Evolutionary conservation across 2,329 filamentous ascomycete genomes (phyloP).

Genomic region (Cadophora luteo-olivacea): DNA sequence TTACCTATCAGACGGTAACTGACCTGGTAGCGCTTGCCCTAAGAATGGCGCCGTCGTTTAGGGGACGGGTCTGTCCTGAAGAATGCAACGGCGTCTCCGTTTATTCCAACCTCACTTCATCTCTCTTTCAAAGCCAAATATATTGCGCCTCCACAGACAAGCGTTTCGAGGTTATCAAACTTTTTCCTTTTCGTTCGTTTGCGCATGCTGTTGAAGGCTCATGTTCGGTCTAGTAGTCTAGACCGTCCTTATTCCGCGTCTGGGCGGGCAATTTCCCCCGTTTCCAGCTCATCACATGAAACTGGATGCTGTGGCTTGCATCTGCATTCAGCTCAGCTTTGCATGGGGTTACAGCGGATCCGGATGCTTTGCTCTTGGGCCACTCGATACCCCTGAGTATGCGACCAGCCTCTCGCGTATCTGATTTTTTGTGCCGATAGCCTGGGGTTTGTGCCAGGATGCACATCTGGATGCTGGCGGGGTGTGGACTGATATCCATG

Average conservation of each 20-base stretch:
- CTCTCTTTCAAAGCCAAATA: background rate
- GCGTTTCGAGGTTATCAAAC: background rate
- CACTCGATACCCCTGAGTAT: constrained; percentile 4
- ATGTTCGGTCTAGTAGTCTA: background rate
- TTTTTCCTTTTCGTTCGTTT: background rate
- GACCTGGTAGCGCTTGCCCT: background rate
- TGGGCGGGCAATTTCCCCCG: background rate
- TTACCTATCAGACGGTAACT: background rate
- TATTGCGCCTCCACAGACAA: constrained; percentile 5
- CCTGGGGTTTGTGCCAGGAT: constrained; percentile 10
- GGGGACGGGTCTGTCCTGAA: background rate
- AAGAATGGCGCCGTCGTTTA: background rate
- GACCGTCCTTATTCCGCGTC: background rate
- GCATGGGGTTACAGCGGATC: constrained; percentile 8
- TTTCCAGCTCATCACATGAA: constrained; percentile 9
- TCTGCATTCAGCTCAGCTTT: constrained; percentile 9
- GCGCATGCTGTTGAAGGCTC: background rate
- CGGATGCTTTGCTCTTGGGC: background rate
- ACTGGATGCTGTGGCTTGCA: constrained; percentile 2
- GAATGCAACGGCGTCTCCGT: constrained; percentile 11
- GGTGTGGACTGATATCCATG: background rate
- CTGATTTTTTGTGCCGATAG: constrained; percentile 1
- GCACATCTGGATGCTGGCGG: background rate
- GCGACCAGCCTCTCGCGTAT: constrained; percentile 11
- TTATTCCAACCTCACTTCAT: constrained; percentile 13